Percentiles rank a stretch among this genome's conserved stretches.
These are phyloP conservation scores for Jacaranda mimosifolia DNA, from an alignment of 257 asterid species.

Conservation along the genomic window DNA sequence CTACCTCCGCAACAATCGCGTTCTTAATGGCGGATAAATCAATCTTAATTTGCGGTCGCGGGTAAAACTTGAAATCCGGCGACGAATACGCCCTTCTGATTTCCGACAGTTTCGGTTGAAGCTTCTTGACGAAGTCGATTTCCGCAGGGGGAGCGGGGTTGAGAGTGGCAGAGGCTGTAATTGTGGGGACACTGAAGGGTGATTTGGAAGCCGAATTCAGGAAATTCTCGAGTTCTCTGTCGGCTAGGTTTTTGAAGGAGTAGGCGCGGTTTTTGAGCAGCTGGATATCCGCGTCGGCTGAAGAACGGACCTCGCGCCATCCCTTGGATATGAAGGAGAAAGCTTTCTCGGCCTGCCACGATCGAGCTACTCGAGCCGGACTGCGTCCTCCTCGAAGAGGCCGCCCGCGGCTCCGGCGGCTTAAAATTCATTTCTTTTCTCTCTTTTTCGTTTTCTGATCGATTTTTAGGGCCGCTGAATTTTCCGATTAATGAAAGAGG, in stretches of 20 bases:
- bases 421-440: conserved; percentile 53
- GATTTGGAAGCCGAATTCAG: conserved; percentile 84
- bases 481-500: conserved; percentile 31
- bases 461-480: conserved; percentile 30
- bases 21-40: conserved; percentile 81
- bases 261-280: conserved; percentile 84
- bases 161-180: conserved; percentile 73
- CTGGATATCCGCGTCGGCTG: conserved; percentile 95
- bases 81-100: conserved; percentile 86
- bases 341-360: conserved; percentile 93
- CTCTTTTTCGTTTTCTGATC: neutral
- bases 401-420: conserved; percentile 69
- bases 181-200: conserved; percentile 71
- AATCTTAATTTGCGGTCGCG: conserved; percentile 64
- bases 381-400: conserved; percentile 46
- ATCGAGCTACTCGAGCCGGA: conserved; percentile 49
- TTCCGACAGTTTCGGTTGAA: conserved; percentile 81
- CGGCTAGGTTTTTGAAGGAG: conserved; percentile 80
- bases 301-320: conserved; percentile 96
- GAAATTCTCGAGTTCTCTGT: conserved; percentile 85
- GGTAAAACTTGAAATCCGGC: conserved; percentile 81
- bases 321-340: conserved; percentile 93
- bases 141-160: conserved; percentile 72
- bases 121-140: conserved; percentile 82
- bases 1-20: conserved; percentile 84